Conservation (phyloP, 192 early-diverging fungal genomes). For the Podila clonocystis region DNA sequence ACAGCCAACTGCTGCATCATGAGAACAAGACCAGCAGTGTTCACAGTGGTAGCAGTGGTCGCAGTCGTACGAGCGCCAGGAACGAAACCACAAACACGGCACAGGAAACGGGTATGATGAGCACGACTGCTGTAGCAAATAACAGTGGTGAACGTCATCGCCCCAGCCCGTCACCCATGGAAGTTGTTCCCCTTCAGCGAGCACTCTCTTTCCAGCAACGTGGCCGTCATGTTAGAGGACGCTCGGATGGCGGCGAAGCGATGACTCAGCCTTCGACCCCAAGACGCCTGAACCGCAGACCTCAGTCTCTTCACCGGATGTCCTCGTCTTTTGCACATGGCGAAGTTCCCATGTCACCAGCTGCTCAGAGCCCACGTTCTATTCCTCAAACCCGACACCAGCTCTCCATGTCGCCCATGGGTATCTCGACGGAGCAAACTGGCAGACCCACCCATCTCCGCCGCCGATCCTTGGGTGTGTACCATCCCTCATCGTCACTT, state of each 20-base stretch:
- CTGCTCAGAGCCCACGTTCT: background rate
- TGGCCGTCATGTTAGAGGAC: background rate
- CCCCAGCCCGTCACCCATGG: background rate
- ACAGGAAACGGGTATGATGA: background rate
- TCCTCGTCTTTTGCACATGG: background rate
- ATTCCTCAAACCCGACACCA: background rate
- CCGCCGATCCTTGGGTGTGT: constrained; percentile 21
- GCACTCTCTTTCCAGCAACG: background rate
- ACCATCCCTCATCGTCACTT: constrained; percentile 6
- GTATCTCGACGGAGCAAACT: background rate
- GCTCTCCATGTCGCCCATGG: background rate
- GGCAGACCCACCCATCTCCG: constrained; percentile 10
- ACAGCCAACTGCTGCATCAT: background rate
- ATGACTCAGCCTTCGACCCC: background rate
- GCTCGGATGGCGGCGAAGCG: background rate
- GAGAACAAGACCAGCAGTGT: constrained; percentile 12
- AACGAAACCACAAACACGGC: background rate
- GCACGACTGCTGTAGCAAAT: constrained; percentile 23
- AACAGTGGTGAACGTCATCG: constrained; percentile 12
- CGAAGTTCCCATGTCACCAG: background rate
- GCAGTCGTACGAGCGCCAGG: constrained; percentile 10
- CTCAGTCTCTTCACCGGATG: background rate
- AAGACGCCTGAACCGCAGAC: background rate
- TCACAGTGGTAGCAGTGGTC: constrained; percentile 13
- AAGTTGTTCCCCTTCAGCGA: background rate